phyloP scores from a whole-genome alignment of 768 basidiomycete genomes.

The Tephrocybe sp. region DNA sequence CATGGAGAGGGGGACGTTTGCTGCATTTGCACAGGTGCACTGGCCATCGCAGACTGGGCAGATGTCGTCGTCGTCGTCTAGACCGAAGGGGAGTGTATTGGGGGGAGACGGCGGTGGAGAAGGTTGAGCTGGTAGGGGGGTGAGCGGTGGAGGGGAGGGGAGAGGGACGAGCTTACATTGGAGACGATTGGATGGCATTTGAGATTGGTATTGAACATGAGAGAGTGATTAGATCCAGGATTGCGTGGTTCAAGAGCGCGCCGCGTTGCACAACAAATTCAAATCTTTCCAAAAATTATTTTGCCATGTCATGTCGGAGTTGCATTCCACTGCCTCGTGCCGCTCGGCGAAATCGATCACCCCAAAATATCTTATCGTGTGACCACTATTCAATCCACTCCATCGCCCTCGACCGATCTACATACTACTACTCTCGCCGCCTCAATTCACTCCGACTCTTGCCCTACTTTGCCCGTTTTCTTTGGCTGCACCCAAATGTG shows the following conservation, averaged over 20 bases:
- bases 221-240: conserved; percentile 40
- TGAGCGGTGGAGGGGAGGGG: conserved; percentile 7
- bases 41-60: conserved; percentile 90
- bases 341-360: not conserved
- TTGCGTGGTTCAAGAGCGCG: conserved; percentile 19
- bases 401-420: no score
- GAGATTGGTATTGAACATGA: conserved; percentile 43
- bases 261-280: conserved; percentile 7
- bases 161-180: conserved; percentile 27
- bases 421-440: no score
- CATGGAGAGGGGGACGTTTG: conserved; percentile 39
- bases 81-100: conserved; percentile 58
- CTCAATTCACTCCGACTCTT: no score
- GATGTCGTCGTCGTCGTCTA: conserved; percentile 83
- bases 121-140: conserved; percentile 39
- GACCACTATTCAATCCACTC: not conserved
- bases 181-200: conserved; percentile 44
- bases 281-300: conserved; percentile 12
- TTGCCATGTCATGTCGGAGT: conserved; percentile 10
- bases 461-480: no score
- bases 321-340: not conserved
- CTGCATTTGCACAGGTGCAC: conserved; percentile 78
- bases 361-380: not conserved
- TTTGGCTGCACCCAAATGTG: no score
- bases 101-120: conserved; percentile 63